Evolutionary conservation across 345 rosid genomes (phyloP), one percentile per base, ranked within the genome.

Genomic region (Boechera retrofracta): DNA sequence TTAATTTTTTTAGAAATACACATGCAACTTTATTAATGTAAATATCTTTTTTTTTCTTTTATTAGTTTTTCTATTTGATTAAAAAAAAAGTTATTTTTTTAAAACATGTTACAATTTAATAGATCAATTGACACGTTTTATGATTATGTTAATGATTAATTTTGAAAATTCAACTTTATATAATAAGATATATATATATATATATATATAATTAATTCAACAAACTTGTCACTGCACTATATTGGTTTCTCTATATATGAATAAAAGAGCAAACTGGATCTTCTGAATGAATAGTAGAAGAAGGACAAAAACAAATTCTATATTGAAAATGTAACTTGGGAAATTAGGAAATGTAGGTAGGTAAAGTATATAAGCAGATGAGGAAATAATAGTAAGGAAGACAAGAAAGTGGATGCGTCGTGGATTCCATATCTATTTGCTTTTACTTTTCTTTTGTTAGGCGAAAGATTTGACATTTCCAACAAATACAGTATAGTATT

Each of bases 381-480:
- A 73, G 38, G 35, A 24, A 69, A 69, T 55, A 41, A 69, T 11
- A 56, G 13, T 5, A 21, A 54, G 10, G 64, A 56, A 16, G 8
- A 36, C n/a, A 32, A 13, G 38, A 56, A 47, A 60, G 69, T 59
- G 55, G 69, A 1, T 59, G 33, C 53, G 44, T 58, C 53, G 54
- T 75, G 79, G 79, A 67, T 49, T 59, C 68, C 68, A 75, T 75
- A 38, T 39, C 16, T 33, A 39, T 10, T 8, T 36, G 59, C 72
- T 66, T 66, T 57, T 57, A 57, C 33, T 38, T 76, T 12, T 21
- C 69, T 2, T 39, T 31, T 9, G 63, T 29, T 51, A 49, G 73
- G 68, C 79, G 61, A 28, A 29, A 18, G 2, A 7, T 75, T 75
- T 75, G 79, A 75, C 79, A 68, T 75, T 59, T 68, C 62, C 26